Conservation (phyloP, 2,329 filamentous ascomycete genomes). For the Trichoderma afroharzianum region DNA sequence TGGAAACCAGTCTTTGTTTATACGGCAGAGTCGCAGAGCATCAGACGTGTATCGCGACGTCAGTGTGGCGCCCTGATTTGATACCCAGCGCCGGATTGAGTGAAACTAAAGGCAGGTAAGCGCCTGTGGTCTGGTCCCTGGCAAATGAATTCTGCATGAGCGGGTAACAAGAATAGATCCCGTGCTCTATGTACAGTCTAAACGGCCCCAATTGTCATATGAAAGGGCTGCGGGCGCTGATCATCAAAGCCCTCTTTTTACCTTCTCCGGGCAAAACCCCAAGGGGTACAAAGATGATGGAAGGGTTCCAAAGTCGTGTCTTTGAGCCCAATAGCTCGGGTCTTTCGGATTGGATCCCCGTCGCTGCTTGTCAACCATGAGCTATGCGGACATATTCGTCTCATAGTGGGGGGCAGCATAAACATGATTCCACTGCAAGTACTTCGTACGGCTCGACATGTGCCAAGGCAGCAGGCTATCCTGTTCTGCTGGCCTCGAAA, state of each 20-base stretch:
- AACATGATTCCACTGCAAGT: background rate
- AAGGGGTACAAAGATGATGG: background rate
- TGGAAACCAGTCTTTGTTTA: background rate
- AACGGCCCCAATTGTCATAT: background rate
- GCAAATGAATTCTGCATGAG: slow-evolving; percentile 34
- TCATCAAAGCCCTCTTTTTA: background rate
- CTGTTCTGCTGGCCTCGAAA: background rate
- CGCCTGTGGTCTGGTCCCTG: background rate
- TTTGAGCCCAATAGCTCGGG: slow-evolving; percentile 8
- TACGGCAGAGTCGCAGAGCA: background rate
- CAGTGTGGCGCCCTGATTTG: background rate
- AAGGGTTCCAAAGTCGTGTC: background rate
- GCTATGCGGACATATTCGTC: background rate
- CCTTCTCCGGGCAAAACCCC: background rate
- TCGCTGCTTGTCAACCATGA: background rate
- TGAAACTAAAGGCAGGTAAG: background rate
- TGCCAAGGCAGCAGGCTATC: background rate
- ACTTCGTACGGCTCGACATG: slow-evolving; percentile 1
- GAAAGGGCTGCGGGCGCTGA: background rate
- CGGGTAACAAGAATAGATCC: slow-evolving; percentile 38
- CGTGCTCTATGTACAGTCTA: slow-evolving; percentile 20
- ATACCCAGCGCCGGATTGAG: background rate
- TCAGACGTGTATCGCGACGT: background rate
- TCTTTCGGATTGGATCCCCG: background rate
- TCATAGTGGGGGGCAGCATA: slow-evolving; percentile 7